These are phyloP conservation scores for Comarum palustre DNA, from an alignment of 306 rosid genomes.

Conservation along the genomic window DNA sequence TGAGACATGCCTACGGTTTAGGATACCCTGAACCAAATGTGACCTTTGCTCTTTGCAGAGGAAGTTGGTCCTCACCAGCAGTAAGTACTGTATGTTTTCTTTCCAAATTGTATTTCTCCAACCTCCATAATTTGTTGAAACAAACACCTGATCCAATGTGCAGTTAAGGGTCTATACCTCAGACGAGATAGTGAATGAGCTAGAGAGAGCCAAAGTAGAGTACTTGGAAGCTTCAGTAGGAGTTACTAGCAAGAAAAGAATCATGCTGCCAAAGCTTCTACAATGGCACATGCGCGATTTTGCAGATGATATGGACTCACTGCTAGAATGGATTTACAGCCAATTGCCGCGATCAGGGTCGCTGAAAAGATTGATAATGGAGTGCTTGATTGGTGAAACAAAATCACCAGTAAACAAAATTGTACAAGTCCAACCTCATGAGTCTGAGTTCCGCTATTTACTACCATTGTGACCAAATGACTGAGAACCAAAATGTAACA, in stretches of 20 bases:
- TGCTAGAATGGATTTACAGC: conserved; percentile 88
- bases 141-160: conserved; percentile 1
- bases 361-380: conserved; percentile 60
- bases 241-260: conserved; percentile 67
- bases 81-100: conserved; percentile 36
- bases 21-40: conserved; percentile 93
- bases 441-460: conserved; percentile 75
- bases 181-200: conserved; percentile 64
- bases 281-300: conserved; percentile 85
- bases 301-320: conserved; percentile 79
- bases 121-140: conserved; percentile 9
- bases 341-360: conserved; percentile 74
- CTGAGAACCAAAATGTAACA: conserved; percentile 3
- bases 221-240: conserved; percentile 90
- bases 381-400: conserved; percentile 54
- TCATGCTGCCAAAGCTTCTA: conserved; percentile 74
- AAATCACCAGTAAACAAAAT: conserved; percentile 49
- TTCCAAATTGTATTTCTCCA: not conserved
- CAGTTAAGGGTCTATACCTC: conserved; percentile 83
- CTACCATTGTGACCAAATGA: conserved; percentile 34
- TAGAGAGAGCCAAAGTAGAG: conserved; percentile 79
- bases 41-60: conserved; percentile 80
- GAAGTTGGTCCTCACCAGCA: conserved; percentile 94
- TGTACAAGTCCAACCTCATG: conserved; percentile 72
- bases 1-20: conserved; percentile 67